A percentile compares a stretch with the other conserved stretches of the same genome.
Evolutionary conservation across 202 grass and related monocot species (phyloP).

Genomic region (Thinopyrum obtusiflorum): DNA sequence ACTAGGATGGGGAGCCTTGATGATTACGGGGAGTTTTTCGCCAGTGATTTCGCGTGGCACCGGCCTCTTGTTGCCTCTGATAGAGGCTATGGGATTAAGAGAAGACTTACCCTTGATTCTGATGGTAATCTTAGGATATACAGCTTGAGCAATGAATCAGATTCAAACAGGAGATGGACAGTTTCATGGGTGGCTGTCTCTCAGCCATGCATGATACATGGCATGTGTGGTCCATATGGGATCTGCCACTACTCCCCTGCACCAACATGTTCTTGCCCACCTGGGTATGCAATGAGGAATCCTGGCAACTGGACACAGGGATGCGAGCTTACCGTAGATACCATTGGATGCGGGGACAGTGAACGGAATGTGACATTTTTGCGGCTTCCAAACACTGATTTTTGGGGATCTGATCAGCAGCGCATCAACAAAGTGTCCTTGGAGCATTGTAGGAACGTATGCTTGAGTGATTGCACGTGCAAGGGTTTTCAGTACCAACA

Average conservation of each 20-base stretch:
- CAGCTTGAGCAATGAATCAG: slow-evolving; percentile 44
- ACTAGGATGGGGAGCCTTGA: slow-evolving; percentile 39
- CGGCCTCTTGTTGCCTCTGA: slow-evolving; percentile 39
- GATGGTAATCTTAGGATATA: slow-evolving; percentile 72
- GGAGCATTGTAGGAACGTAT: slow-evolving; percentile 17
- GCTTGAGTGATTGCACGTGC: slow-evolving; percentile 34
- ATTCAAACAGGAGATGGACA: slow-evolving; percentile 27
- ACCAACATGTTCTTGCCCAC: slow-evolving; percentile 54
- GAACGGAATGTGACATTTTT: slow-evolving; percentile 30
- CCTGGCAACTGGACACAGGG: slow-evolving; percentile 55
- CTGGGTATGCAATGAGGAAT: slow-evolving; percentile 51
- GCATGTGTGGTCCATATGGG: slow-evolving; percentile 59
- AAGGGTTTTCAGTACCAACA: slow-evolving; percentile 45
- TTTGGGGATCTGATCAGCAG: slow-evolving; percentile 55
- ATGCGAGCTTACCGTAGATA: slow-evolving; percentile 30
- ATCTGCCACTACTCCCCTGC: slow-evolving; percentile 53
- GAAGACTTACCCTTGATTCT: slow-evolving; percentile 56
- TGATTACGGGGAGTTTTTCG: slow-evolving; percentile 32
- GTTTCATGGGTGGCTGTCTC: slow-evolving; percentile 46
- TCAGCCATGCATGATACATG: slow-evolving; percentile 41
- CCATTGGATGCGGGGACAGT: neutral
- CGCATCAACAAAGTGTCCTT: slow-evolving; percentile 23
- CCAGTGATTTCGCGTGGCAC: slow-evolving; percentile 37
- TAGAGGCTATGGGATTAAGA: slow-evolving; percentile 36
- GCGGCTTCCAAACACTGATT: slow-evolving; percentile 52